A percentile compares a stretch with the other conserved stretches of the same genome.
Conservation (phyloP, 441 rosid species). For the Populus hybrid region DNA sequence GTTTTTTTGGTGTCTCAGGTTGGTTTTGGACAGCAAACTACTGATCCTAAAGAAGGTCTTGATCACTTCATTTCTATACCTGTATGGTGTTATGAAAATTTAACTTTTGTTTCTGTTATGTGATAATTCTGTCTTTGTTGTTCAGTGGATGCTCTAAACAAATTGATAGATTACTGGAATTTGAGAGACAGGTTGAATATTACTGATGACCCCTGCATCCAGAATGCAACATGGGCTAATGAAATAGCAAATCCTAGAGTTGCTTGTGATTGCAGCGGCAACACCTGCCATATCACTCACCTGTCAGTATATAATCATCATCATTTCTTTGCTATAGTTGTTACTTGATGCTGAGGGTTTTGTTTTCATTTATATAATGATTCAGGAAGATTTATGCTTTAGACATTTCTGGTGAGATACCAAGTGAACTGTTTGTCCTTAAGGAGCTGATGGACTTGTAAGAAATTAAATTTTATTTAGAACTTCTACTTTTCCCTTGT, state of each 20-base stretch:
- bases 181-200: constrained; percentile 40
- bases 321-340: not conserved
- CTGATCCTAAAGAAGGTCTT: constrained; percentile 50
- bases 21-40: constrained; percentile 38
- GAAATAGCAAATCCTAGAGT: constrained; percentile 44
- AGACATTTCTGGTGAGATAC: constrained; percentile 50
- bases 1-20: constrained; percentile 30
- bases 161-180: constrained; percentile 44
- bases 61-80: not conserved
- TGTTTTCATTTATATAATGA: constrained; percentile 2
- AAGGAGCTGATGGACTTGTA: constrained; percentile 49
- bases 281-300: constrained; percentile 43
- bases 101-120: not conserved
- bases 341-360: not conserved
- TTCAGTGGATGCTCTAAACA: constrained; percentile 47
- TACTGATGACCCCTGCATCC: constrained; percentile 42
- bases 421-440: constrained; percentile 44
- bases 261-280: constrained; percentile 41
- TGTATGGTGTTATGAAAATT: not conserved
- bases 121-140: constrained; percentile 2
- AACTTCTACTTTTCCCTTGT: not conserved
- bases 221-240: constrained; percentile 37
- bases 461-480: constrained; percentile 13
- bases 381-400: constrained; percentile 61
- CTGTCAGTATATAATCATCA: constrained; percentile 35